Percentiles rank a stretch among this genome's conserved stretches.
These are phyloP conservation scores for Phytophthora vignae DNA, from an alignment of 352 stramenopile species.

Conservation along the genomic window DNA sequence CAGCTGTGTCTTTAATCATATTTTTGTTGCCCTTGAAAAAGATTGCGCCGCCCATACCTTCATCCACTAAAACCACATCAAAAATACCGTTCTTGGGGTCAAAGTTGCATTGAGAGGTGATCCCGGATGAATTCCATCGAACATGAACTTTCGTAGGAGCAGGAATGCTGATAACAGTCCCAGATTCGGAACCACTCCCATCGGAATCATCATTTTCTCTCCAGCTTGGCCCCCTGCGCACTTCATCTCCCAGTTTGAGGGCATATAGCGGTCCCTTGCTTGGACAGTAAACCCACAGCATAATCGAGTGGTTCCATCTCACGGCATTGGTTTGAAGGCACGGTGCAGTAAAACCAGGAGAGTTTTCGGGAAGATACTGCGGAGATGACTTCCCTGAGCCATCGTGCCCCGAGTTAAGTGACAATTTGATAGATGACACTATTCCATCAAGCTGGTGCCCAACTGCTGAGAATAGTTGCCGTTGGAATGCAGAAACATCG, in stretches of 20 bases:
- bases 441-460: conserved; percentile 69
- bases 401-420: conserved; percentile 3
- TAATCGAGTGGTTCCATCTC: conserved; percentile 79
- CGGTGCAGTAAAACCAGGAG: conserved; percentile 49
- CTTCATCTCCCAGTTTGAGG: conserved; percentile 72
- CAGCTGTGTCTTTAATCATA: conserved; percentile 54
- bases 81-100: conserved; percentile 58
- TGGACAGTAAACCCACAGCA: conserved; percentile 77
- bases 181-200: conserved; percentile 27
- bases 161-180: conserved; percentile 58
- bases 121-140: conserved; percentile 47
- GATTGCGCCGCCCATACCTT: conserved; percentile 67
- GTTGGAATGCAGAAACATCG: conserved; percentile 66
- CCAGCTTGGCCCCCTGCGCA: conserved; percentile 68
- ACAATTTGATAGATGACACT: conserved; percentile 35
- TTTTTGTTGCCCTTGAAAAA: conserved; percentile 79
- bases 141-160: conserved; percentile 57
- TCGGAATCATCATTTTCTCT: conserved; percentile 35
- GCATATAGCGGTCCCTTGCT: conserved; percentile 53
- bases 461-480: conserved; percentile 71
- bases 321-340: conserved; percentile 42
- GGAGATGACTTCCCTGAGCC: conserved; percentile 13
- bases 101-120: conserved; percentile 53
- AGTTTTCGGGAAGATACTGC: conserved; percentile 52
- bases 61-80: conserved; percentile 62